Percentiles rank a stretch among this genome's conserved stretches.
phyloP scores from a whole-genome alignment of 257 asterid species.

The Solanum neorickii region DNA sequence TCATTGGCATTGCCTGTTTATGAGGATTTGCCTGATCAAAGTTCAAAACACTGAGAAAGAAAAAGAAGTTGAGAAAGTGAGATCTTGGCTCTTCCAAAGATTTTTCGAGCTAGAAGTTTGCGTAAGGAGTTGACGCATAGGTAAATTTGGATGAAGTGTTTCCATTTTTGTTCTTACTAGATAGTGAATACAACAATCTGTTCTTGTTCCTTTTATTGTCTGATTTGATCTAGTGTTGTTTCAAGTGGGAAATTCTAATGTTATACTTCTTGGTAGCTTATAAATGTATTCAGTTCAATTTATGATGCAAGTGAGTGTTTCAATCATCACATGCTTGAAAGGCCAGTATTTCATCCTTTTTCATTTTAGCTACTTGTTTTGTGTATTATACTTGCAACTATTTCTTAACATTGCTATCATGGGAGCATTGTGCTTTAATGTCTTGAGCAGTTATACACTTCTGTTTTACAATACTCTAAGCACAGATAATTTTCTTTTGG shows the following conservation, averaged over 20 bases:
- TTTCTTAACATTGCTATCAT: neutral
- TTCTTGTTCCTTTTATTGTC: neutral
- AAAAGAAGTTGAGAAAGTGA: neutral
- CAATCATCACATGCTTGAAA: neutral
- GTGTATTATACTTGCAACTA: neutral
- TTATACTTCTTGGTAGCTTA: neutral
- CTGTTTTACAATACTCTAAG: neutral
- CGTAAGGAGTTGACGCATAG: neutral
- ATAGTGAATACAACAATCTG: neutral
- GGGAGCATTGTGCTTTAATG: neutral
- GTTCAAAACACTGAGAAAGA: neutral
- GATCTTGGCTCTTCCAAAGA: neutral
- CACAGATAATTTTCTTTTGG: neutral
- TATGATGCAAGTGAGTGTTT: neutral
- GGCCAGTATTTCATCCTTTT: neutral
- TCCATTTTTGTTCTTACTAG: neutral
- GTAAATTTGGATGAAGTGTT: neutral
- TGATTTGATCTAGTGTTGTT: neutral
- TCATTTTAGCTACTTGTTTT: neutral
- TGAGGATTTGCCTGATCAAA: constrained; percentile 1
- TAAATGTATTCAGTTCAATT: neutral
- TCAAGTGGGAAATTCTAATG: neutral
- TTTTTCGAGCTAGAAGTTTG: neutral
- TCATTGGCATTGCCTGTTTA: constrained; percentile 76
- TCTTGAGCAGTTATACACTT: neutral